Conservation (phyloP, 2,329 filamentous ascomycete genomes). For the Claviceps sp. region DNA sequence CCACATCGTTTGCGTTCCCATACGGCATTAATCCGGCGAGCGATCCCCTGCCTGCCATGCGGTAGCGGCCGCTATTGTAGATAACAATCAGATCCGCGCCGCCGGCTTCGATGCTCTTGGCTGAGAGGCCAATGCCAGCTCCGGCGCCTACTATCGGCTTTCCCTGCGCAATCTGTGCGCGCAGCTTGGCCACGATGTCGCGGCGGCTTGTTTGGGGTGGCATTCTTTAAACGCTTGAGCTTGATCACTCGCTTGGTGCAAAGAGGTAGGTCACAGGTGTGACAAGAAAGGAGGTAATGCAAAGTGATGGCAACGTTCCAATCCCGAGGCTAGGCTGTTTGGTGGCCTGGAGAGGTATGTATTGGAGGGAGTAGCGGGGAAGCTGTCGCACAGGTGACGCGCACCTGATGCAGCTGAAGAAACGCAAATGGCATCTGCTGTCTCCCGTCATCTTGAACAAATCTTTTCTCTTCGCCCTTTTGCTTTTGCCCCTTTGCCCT, state of each 20-base stretch:
- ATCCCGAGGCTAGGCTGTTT: no score
- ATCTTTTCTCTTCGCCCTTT: no score
- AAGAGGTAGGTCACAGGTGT: not conserved
- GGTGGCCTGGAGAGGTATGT: no score
- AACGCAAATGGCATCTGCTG: no score
- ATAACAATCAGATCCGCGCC: constrained; percentile 58
- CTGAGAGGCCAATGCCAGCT: constrained; percentile 55
- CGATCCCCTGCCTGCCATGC: constrained; percentile 59
- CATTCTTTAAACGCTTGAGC: constrained; percentile 24
- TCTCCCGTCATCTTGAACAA: no score
- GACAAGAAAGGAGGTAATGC: not conserved
- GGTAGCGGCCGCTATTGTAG: constrained; percentile 59
- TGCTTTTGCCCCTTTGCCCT: no score
- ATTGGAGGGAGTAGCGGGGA: no score
- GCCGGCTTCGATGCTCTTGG: constrained; percentile 56
- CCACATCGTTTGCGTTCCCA: constrained; percentile 55
- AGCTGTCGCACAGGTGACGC: no score
- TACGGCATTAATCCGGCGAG: constrained; percentile 59
- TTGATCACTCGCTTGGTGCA: not conserved
- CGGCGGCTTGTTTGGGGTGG: constrained; percentile 41
- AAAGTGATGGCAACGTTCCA: no score
- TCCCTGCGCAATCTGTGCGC: constrained; percentile 37
- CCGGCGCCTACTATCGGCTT: constrained; percentile 54
- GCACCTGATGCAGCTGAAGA: no score
- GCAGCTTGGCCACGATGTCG: constrained; percentile 41